Evolutionary conservation across 2,329 filamentous ascomycete species (phyloP), one percentile per base, ranked within the genome.

Genomic region (Aspergillus fischeri): DNA sequence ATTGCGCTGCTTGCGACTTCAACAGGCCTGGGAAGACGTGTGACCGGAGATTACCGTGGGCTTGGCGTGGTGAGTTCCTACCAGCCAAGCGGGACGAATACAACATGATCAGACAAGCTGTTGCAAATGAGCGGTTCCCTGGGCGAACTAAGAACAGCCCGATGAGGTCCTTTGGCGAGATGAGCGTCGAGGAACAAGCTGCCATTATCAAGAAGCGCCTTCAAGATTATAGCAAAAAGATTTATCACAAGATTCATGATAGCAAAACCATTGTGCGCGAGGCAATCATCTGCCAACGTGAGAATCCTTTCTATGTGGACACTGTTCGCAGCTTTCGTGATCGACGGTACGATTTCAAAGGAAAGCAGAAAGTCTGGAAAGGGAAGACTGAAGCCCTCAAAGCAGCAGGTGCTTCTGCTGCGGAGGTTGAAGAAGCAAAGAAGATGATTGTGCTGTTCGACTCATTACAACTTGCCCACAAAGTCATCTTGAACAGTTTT

Each of bases 391-490:
- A 96, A 32, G 79, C 86, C 1, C 78, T 99, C 49, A 96, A 96
- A 72, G 84, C 89, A 20, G 84, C 91, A 1, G 93, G 93, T 5
- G 94, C 93, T 1, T 71, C 87, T 1, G 77, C 84, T 8, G 75
- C 77, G 1, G 94, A 99, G 65, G 82, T 99, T 17, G 95, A 99
- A 11, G 89, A 91, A 57, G 94, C 92, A 4, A 97, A 97, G 79
- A 99, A 99, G 80, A 99, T 99, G 95, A 94, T 97, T 55, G 83
- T 97, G 50, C 78, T 99, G 4, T 99, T 91, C 72, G 94, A 99
- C 72, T 99, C 94, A 0, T 80, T 99, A 57, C 95, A 99, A 73
- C 81, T 99, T 67, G 94, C 94, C 0, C 94, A 99, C 80, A 99
- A 99, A 74, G 94, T 99, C 78, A 99, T 99, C 81, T 75, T 99